Base-by-base conservation (phyloP, 768 basidiomycete genomes). In the Pleurotus tuoliensis region DNA sequence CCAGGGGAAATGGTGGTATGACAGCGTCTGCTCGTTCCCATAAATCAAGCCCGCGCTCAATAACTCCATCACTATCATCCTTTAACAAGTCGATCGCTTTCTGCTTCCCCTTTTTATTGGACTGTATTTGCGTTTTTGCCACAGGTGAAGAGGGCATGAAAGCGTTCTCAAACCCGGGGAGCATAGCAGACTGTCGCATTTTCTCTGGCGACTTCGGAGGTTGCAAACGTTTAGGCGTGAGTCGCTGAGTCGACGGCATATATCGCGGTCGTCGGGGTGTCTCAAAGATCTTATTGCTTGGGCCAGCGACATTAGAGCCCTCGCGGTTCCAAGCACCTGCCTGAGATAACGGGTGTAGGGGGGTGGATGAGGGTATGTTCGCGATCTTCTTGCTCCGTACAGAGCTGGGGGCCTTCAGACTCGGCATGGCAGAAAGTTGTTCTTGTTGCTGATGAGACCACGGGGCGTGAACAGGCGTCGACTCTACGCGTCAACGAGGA, bases 371-470 rank as follows among this genome's bases (percentile, higher is more conserved):
- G 25, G 64, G 59, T 7, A 78, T 77, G 47, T 65, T 69, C 4
- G 58, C 55, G 3, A 64, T 60, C 56, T 67, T 77, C 60, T 74
- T 81, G 22, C 76, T 62, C n/a, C 76, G 77, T n/a, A 70, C 65
- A 20, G 82, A 74, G 57, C 67, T 65, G 16, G 81, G 71, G 11
- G 76, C 74, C 63, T 77, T 86, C 38, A 41, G 5, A 24, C 38
- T 25, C 15, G 82, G 79, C 18, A 71, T 64, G 11, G 82, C 72
- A 3, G 79, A 78, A 59, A 88, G 87, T 27, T 85, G 57, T 65
- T 88, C 87, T 62, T 85, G 86, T 78, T 85, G 85, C 88, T 89
- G 60, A 13, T 37, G 18, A 34, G n/a, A 47, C 9, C 11, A 54
- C 24, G 22, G 56, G 58, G 49, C 49, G 48, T 51, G 40, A 56